Evolutionary conservation across 345 rosid species (phyloP), one percentile per base, ranked within the genome.

Genomic region (Melastoma malabathricum): DNA sequence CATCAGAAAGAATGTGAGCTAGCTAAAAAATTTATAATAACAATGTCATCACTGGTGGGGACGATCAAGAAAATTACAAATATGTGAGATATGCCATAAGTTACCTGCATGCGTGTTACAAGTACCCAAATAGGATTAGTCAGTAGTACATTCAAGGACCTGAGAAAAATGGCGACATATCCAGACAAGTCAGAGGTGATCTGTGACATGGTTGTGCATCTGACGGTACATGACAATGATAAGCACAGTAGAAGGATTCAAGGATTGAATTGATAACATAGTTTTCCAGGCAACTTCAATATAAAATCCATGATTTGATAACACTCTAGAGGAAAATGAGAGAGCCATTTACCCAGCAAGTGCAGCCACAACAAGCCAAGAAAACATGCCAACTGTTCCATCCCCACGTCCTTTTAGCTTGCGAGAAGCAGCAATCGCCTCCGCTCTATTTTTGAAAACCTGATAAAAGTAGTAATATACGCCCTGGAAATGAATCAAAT

Each of bases 31-130:
- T 29, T 29, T n/a, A 29, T 29, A 29, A 5, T 29, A 29, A 29
- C 38, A 29, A 4, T 10, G 8, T 10, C 6, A 10, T 10, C 6
- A 29, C 38, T 29, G 9, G n/a, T 29, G 8, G 9, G 38, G 9
- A 29, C 47, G 6, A 5, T 44, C 10, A 18, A 54, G n/a, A 34
- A 41, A 16, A 64, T 16, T 39, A 44, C 17, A 52, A 16, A 54
- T 10, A 12, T 10, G 27, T 47, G 22, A 31, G 6, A 54, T 43
- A 50, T 41, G 34, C 20, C 15, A 17, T 57, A 46, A 19, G 29
- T 29, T 50, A 81, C 88, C 88, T 78, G 82, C 84, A 81, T 81
- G 13, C 89, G 84, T 22, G 80, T 81, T 45, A 81, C 80, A 19
- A 81, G 84, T 52, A 81, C 82, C 84, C 89, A 81, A 46, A 78